Base-by-base conservation (phyloP, 129 eudicot genomes). In the Lonicera japonica region DNA sequence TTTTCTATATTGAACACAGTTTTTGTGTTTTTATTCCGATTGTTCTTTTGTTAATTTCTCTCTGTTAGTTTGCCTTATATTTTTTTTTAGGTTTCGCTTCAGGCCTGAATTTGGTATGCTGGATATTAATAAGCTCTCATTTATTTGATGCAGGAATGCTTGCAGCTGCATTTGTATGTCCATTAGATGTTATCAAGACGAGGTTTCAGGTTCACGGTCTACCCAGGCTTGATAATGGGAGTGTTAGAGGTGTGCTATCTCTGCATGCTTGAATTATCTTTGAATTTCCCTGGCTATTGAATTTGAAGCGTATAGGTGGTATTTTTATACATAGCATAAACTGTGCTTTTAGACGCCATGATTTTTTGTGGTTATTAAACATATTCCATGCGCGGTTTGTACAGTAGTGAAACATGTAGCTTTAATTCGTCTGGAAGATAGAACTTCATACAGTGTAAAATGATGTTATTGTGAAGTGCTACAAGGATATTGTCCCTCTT, bases 141-240 rank as follows among this genome's bases (percentile, higher is more conserved):
- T 63, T 16, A 7, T 63, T 61, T 48, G 19, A 59, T 75, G 81
- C 81, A 91, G 97, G 97, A 64, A 88, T 82, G 15, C 71, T 91
- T 77, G 94, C 97, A 8, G 97, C 97, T 59, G 82, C 97, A 45
- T 91, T 91, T 80, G 98, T 91, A 8, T 91, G 98, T 52, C 98
- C 98, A 12, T 82, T 91, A 58, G 98, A 91, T 82, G 90, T 91
- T 52, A 91, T 91, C 58, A 91, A 91, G 75, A 91, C 98, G n/a
- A 84, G 96, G 81, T 75, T 91, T 46, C 98, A 91, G 76, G 98
- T 91, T 68, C 97, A 87, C 56, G 98, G 98, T 57, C 80, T 84
- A 21, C 85, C 95, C 0, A 78, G 65, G 69, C 88, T 91, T 34
- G 78, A 60, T 5, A 67, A 67, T 68, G 85, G 80, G 60, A 71